Conservation (phyloP, 1,139 yeast species). For the Geotrichum cucujoidarum region DNA sequence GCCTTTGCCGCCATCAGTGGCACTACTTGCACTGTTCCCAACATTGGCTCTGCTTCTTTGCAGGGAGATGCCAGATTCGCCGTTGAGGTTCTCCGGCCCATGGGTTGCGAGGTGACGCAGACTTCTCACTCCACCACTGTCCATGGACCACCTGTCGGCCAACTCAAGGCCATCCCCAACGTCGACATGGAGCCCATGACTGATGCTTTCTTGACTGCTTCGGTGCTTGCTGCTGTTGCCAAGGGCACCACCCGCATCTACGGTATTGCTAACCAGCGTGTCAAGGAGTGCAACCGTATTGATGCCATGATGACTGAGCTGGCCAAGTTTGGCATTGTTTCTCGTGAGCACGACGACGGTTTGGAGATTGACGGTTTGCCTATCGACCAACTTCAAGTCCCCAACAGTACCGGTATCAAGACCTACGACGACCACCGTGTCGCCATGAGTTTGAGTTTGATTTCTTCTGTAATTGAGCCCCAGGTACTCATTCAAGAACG, state of each 20-base stretch:
- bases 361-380: constrained; percentile 68
- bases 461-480: constrained; percentile 52
- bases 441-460: constrained; percentile 92
- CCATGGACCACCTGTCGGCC: constrained; percentile 73
- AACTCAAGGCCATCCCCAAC: constrained; percentile 60
- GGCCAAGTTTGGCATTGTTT: constrained; percentile 82
- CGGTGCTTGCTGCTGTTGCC: constrained; percentile 94
- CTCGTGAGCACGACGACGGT: constrained; percentile 87
- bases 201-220: constrained; percentile 94
- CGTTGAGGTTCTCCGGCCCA: constrained; percentile 81
- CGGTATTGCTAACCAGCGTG: constrained; percentile 97
- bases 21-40: constrained; percentile 85
- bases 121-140: constrained; percentile 84
- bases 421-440: constrained; percentile 96
- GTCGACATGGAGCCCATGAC: constrained; percentile 99
- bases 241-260: constrained; percentile 63
- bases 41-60: constrained; percentile 83
- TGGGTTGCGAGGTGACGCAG: constrained; percentile 91
- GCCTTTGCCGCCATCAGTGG: constrained; percentile 99
- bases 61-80: constrained; percentile 99
- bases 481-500: constrained; percentile 75
- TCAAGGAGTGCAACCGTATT: constrained; percentile 93
- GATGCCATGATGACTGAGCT: constrained; percentile 89
- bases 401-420: constrained; percentile 49
- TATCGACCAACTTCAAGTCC: constrained; percentile 40